These are phyloP conservation scores for Phaeotremella fagi DNA, from an alignment of 768 basidiomycete genomes.

Conservation along the genomic window DNA sequence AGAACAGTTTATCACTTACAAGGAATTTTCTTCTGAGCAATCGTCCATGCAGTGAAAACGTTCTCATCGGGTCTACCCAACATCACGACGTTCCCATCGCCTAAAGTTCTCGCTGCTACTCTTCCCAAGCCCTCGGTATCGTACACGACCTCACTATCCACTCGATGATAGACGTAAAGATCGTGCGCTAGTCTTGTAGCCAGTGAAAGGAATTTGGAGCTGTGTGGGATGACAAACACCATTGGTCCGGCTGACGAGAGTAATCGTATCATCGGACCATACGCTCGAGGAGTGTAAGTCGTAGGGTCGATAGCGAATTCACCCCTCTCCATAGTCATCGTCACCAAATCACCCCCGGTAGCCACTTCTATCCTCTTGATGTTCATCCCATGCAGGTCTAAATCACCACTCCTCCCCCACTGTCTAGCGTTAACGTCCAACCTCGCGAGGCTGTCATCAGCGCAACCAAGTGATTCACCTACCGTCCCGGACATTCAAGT, in stretches of 20 bases:
- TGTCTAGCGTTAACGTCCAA: constrained; percentile 33
- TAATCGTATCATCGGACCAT: constrained; percentile 64
- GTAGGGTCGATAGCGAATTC: constrained; percentile 1
- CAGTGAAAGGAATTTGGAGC: constrained; percentile 52
- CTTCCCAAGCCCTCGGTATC: constrained; percentile 49
- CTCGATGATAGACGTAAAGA: constrained; percentile 62
- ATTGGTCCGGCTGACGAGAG: constrained; percentile 58
- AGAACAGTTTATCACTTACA: constrained; percentile 39
- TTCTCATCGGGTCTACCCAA: constrained; percentile 42
- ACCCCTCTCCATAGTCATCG: neutral
- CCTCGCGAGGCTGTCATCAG: constrained; percentile 15
- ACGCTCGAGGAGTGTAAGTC: constrained; percentile 32
- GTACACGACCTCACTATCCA: constrained; percentile 62
- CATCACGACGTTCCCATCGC: constrained; percentile 31
- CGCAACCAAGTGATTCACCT: constrained; percentile 18
- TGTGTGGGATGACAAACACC: constrained; percentile 54
- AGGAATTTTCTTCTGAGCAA: constrained; percentile 57
- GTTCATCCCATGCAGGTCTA: constrained; percentile 28
- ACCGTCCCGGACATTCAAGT: constrained; percentile 67
- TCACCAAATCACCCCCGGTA: neutral
- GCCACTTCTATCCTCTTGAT: constrained; percentile 17
- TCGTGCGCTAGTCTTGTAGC: constrained; percentile 67
- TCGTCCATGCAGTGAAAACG: constrained; percentile 22
- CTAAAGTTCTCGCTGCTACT: constrained; percentile 7
- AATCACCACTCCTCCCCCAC: constrained; percentile 14